Evolutionary conservation across 2,329 filamentous ascomycete species (phyloP), one percentile per base, ranked within the genome.

Genomic region (Fusarium guadeloupense): DNA sequence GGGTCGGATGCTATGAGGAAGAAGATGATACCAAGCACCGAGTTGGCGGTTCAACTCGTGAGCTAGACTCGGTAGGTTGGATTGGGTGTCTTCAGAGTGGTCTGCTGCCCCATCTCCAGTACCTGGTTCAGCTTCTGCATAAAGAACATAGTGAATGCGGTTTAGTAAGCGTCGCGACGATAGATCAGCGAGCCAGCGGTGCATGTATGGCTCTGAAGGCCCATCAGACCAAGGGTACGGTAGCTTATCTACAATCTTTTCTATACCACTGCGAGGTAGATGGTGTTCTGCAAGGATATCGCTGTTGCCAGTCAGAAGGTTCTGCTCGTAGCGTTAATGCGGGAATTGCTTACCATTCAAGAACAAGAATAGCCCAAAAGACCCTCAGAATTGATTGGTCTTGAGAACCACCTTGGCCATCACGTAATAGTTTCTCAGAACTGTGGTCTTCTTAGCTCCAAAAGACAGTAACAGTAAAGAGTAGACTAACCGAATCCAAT

Each of bases 221-320:
- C 59, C 55, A 0, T 64, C 50, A 0, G 64, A 67, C 41, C 59
- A 59, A 1, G 63, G 63, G 7, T 64, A 66, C 1, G 63, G 63
- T 0, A 66, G 26, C 20, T 66, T 66, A 4, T 66, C 63, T 3
- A 66, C 63, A 2, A 66, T 66, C 20, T 66, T 64, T 3, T 66
- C 63, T 4, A 66, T 66, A 1, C 63, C 63, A 8, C 63, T 66
- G 0, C 63, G 60, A 6, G 63, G 63, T 0, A 66, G 59, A 30
- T 66, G 63, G 12, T 66, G 63, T n/a, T 66, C 63, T 1, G 63
- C 63, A 1, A 67, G 46, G 4, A 66, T 66, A 1, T 66, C 63
- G 9, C 63, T 66, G 2, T 2, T 2, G 7, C 7, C 3, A 9
- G 12, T 59, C 6, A 59, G 44, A 13, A 46, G 3, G 4, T 5